phyloP scores from a whole-genome alignment of 2,329 filamentous ascomycete species.

The Colletotrichum filicis region DNA sequence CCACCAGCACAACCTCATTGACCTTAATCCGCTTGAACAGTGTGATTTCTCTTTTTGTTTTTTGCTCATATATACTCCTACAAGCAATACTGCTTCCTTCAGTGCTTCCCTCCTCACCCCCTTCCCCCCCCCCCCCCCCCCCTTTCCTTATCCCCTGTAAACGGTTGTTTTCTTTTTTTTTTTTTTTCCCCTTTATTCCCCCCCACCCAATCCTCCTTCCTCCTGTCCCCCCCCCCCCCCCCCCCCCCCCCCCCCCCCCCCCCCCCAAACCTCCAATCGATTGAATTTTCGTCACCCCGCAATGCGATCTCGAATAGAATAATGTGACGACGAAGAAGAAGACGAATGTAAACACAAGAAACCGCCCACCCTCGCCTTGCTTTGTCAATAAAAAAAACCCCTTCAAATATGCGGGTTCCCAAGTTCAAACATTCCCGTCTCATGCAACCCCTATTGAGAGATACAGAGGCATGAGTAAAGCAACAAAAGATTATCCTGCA shows the following conservation, averaged over 20 bases:
- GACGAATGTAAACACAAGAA: neutral
- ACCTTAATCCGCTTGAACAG: neutral
- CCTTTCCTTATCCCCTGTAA: too few species aligned
- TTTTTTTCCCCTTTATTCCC: too few species aligned
- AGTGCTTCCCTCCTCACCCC: too few species aligned
- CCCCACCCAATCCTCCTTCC: too few species aligned
- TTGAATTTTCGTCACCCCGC: conserved; percentile 27
- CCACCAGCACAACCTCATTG: too few species aligned
- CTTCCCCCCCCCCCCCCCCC: too few species aligned
- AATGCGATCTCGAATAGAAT: conserved; percentile 21
- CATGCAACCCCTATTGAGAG: conserved; percentile 5
- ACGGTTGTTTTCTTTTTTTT: too few species aligned
- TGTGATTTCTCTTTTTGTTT: neutral
- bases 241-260: too few species aligned
- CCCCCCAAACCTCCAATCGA: neutral
- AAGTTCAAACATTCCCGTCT: conserved; percentile 18
- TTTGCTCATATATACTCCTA: conserved; percentile 27
- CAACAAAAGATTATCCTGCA: conserved; percentile 20
- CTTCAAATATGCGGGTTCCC: conserved; percentile 22
- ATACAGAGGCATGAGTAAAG: neutral
- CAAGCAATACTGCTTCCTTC: conserved; percentile 7
- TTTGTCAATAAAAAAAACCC: neutral
- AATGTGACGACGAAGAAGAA: neutral
- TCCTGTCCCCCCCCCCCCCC: too few species aligned
- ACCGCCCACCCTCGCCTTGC: conserved; percentile 26